phyloP scores from a whole-genome alignment of 305 asterid species.

The Fraxinus sp. region DNA sequence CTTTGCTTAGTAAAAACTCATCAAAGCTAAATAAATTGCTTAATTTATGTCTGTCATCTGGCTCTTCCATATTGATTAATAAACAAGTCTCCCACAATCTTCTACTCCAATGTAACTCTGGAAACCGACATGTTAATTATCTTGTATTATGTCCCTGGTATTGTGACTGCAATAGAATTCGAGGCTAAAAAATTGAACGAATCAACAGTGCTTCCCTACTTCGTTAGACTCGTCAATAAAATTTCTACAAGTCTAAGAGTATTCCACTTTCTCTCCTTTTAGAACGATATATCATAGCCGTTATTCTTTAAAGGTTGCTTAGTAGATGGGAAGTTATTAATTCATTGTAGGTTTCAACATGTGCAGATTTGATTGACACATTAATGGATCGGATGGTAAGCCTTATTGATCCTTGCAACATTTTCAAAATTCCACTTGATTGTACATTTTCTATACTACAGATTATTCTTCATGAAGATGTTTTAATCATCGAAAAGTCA shows the following conservation, averaged over 20 bases:
- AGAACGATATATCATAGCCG: neutral
- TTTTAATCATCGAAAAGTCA: neutral
- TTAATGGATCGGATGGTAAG: constrained; percentile 96
- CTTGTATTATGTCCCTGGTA: neutral
- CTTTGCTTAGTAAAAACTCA: neutral
- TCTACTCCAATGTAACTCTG: neutral
- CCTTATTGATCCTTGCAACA: neutral
- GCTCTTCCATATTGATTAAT: neutral
- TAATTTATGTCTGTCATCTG: neutral
- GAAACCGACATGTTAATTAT: neutral
- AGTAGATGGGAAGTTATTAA: neutral
- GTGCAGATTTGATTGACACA: constrained; percentile 93
- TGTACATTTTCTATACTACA: neutral
- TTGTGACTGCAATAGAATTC: neutral
- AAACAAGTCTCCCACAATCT: neutral
- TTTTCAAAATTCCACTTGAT: neutral
- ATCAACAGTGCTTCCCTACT: neutral
- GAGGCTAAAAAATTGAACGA: neutral
- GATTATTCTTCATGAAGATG: neutral
- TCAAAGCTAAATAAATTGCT: neutral
- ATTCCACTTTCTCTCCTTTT: neutral
- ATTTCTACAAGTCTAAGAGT: neutral
- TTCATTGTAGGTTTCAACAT: constrained; percentile 31
- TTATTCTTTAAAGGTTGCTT: neutral
- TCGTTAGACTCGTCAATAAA: neutral